A percentile compares a stretch with the other conserved stretches of the same genome.
Evolutionary conservation across 1,284 basidiomycete genomes (phyloP).

Genomic region (Ustilago curta): DNA sequence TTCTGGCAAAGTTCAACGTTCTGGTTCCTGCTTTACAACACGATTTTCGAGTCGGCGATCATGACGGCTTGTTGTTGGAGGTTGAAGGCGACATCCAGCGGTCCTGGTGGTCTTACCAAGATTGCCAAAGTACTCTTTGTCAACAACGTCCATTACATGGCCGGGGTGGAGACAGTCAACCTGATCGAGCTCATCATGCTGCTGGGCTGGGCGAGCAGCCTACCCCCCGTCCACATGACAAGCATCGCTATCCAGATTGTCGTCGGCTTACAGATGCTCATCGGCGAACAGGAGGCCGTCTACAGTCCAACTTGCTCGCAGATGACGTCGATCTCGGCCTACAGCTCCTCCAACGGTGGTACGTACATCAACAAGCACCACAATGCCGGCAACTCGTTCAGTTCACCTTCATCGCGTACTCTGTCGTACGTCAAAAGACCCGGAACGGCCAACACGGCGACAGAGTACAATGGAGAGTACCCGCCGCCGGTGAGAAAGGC

Average conservation of each 20-base stretch:
- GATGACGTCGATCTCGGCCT: slow-evolving; percentile 9
- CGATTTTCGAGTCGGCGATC: slow-evolving; percentile 31
- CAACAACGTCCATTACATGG: slow-evolving; percentile 57
- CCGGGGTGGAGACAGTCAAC: slow-evolving; percentile 36
- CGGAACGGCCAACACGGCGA: slow-evolving; percentile 22
- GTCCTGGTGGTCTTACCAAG: slow-evolving; percentile 34
- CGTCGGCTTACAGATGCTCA: slow-evolving; percentile 42
- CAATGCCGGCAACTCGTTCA: slow-evolving; percentile 5
- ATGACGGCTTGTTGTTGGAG: slow-evolving; percentile 23
- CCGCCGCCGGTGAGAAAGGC: slow-evolving; percentile 6
- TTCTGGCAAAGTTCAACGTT: slow-evolving; percentile 43
- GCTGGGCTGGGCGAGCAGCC: slow-evolving; percentile 23
- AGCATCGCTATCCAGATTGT: slow-evolving; percentile 43
- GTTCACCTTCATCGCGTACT: not conserved
- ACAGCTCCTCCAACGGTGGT: slow-evolving; percentile 6
- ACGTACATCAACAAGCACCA: slow-evolving; percentile 19
- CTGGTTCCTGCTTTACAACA: slow-evolving; percentile 51
- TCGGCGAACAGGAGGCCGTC: slow-evolving; percentile 50
- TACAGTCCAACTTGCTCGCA: slow-evolving; percentile 35
- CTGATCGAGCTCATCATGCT: slow-evolving; percentile 34
- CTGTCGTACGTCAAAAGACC: slow-evolving; percentile 39
- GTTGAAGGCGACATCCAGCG: slow-evolving; percentile 31
- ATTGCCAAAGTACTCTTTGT: slow-evolving; percentile 41
- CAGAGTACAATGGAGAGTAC: not conserved
- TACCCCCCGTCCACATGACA: slow-evolving; percentile 35